Evolutionary conservation across 148 eudicot species (phyloP).

Genomic region (Agrostemma githago): DNA sequence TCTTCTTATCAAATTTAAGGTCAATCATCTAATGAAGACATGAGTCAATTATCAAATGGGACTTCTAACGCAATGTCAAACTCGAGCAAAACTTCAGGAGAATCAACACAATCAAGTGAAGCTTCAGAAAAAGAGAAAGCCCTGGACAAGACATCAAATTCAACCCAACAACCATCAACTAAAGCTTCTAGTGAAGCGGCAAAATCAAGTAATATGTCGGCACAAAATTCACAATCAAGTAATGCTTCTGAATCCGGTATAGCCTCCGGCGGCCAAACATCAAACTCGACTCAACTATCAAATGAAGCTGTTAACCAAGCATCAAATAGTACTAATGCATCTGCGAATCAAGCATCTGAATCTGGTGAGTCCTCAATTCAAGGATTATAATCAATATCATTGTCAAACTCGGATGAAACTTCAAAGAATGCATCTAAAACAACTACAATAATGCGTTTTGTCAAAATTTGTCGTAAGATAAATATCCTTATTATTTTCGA

Average conservation of each 20-base stretch:
- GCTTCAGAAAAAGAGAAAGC: background rate
- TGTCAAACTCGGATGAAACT: too few relatives aligned
- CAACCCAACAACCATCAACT: background rate
- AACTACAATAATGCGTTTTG: too few relatives aligned
- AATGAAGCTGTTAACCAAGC: background rate
- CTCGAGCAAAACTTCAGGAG: background rate
- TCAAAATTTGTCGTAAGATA: background rate
- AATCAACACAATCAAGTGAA: background rate
- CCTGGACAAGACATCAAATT: background rate
- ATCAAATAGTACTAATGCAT: too few relatives aligned
- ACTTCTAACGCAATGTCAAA: background rate
- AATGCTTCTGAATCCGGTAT: too few relatives aligned
- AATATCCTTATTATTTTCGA: background rate
- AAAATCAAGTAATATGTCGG: too few relatives aligned
- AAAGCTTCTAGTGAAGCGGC: background rate
- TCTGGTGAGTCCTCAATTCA: too few relatives aligned
- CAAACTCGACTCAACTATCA: background rate
- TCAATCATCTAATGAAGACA: background rate
- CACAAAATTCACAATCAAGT: too few relatives aligned
- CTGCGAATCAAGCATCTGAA: too few relatives aligned
- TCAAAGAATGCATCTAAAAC: too few relatives aligned
- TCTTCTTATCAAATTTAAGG: background rate
- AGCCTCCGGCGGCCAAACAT: too few relatives aligned
- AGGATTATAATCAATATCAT: too few relatives aligned
- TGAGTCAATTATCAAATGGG: background rate